Percentiles rank a stretch among this genome's conserved stretches.
Evolutionary conservation across 2,329 filamentous ascomycete species (phyloP).

Genomic region (Penicillium nordicum): DNA sequence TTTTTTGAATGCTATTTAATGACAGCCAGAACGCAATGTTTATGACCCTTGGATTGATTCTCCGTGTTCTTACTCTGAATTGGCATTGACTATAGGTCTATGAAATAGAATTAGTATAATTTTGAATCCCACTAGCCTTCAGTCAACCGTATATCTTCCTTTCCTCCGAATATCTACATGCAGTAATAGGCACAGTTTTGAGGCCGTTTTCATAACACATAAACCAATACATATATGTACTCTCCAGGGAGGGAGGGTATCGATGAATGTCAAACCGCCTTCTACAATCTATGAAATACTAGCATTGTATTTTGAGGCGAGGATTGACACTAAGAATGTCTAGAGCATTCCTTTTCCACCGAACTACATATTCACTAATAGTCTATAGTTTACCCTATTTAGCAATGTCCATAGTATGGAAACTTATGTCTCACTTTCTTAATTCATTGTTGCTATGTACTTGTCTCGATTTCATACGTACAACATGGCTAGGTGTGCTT

Average conservation of each 20-base stretch:
- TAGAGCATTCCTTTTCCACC: background rate
- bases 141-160: background rate
- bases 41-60: slow-evolving; percentile 25
- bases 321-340: background rate
- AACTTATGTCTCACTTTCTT: too few relatives aligned
- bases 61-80: slow-evolving; percentile 14
- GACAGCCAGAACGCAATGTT: slow-evolving; percentile 32
- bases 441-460: background rate
- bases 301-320: background rate
- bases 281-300: background rate
- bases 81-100: slow-evolving; percentile 22
- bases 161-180: background rate
- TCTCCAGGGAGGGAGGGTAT: background rate
- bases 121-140: background rate
- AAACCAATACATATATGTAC: background rate
- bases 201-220: background rate
- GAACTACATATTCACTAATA: background rate
- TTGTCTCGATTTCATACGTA: background rate
- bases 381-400: background rate
- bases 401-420: background rate
- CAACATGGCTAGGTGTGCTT: background rate
- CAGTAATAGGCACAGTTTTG: background rate
- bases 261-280: background rate
- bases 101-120: slow-evolving; percentile 28
- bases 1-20: slow-evolving; percentile 25